Percentiles rank a stretch among this genome's conserved stretches.
phyloP scores from a whole-genome alignment of 2,329 filamentous ascomycete genomes.

The Acrocalymma vagum region DNA sequence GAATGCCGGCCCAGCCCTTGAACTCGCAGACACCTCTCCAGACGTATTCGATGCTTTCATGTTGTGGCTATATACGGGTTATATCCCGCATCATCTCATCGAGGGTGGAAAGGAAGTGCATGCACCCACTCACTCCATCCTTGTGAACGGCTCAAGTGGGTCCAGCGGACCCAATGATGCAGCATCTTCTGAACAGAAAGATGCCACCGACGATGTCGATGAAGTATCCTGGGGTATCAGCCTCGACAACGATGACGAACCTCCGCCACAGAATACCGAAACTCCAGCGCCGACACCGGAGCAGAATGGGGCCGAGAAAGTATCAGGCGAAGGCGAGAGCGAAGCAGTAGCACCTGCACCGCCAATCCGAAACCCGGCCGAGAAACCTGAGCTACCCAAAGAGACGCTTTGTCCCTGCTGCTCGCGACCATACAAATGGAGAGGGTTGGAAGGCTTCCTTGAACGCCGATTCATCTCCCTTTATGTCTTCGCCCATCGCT shows the following conservation, averaged over 20 bases:
- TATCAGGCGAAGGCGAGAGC: slow-evolving; percentile 37
- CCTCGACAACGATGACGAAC: slow-evolving; percentile 39
- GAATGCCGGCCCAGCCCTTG: slow-evolving; percentile 31
- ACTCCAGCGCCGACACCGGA: slow-evolving; percentile 15
- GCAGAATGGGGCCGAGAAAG: slow-evolving; percentile 34
- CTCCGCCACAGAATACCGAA: slow-evolving; percentile 14
- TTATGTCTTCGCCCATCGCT: slow-evolving; percentile 43
- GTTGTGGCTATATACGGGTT: slow-evolving; percentile 47
- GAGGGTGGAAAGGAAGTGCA: slow-evolving; percentile 44
- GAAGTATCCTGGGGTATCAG: slow-evolving; percentile 44
- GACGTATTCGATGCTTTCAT: slow-evolving; percentile 49
- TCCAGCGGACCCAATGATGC: slow-evolving; percentile 21
- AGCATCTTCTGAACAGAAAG: slow-evolving; percentile 19
- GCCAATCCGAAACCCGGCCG: slow-evolving; percentile 37
- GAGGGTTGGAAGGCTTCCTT: slow-evolving; percentile 45
- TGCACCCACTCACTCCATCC: slow-evolving; percentile 36
- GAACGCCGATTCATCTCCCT: slow-evolving; percentile 46
- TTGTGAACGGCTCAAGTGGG: no score
- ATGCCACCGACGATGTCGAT: slow-evolving; percentile 42
- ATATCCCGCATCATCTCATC: slow-evolving; percentile 46
- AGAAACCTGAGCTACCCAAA: slow-evolving; percentile 44
- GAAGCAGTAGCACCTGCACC: slow-evolving; percentile 29
- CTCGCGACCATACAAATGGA: slow-evolving; percentile 45
- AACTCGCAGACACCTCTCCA: slow-evolving; percentile 43
- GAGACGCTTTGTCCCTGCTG: slow-evolving; percentile 47